These are phyloP conservation scores for Phytophthora sojae DNA, from an alignment of 352 stramenopile genomes.

Conservation along the genomic window DNA sequence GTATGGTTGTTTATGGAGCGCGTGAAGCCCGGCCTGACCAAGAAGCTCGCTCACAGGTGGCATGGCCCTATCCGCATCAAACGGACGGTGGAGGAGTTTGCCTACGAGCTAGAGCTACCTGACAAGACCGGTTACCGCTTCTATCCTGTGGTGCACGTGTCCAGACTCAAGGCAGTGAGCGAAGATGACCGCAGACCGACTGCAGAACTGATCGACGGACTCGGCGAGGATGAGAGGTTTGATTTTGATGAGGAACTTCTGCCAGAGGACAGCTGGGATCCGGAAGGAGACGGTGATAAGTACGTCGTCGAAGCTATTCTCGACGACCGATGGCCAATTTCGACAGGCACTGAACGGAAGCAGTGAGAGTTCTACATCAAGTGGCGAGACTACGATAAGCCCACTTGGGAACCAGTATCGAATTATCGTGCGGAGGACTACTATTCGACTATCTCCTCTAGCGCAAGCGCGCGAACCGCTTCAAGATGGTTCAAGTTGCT, in stretches of 20 bases:
- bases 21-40: too few species aligned
- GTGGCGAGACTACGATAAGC: neutral
- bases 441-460: neutral
- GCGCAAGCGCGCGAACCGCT: neutral
- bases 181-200: neutral
- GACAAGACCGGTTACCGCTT: neutral
- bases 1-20: too few species aligned
- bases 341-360: neutral
- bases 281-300: neutral
- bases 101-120: neutral
- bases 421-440: neutral
- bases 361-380: neutral
- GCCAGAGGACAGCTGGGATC: neutral
- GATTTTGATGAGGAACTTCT: neutral
- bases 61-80: too few species aligned
- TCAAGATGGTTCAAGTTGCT: neutral
- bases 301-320: neutral
- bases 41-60: too few species aligned
- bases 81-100: too few species aligned
- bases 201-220: neutral
- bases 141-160: neutral
- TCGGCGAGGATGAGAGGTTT: too few species aligned
- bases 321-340: neutral
- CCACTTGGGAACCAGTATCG: neutral
- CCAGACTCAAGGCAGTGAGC: neutral